Evolutionary conservation across 1,139 yeast species (phyloP), one percentile per base, ranked within the genome.

Genomic region (Sugiyamaella xylanicola): DNA sequence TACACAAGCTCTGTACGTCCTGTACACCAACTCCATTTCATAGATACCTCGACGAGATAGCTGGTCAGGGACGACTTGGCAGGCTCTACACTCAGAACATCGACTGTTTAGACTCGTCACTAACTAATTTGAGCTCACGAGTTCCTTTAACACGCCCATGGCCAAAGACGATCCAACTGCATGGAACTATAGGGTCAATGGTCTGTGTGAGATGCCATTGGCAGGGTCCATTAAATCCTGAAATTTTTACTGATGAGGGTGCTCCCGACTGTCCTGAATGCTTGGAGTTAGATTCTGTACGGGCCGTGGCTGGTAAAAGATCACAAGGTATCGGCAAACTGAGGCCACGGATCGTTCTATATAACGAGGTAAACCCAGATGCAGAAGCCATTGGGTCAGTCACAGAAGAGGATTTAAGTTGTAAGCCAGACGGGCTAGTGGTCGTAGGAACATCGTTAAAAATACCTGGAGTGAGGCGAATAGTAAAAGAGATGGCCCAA

Each of bases 321-420:
- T 66, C 82, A 3, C 88, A 87, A 43, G 91, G 95, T 0, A 76
- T 85, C 21, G 97, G 97, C 1, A 74, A 85, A 51, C 72, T 90
- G 51, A 76, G 96, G 56, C 97, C 97, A 1, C 81, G 89, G 61
- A 86, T 90, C 51, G 95, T 90, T 1, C 74, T 90, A 43, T 90
- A 90, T 68, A 93, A 93, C 58, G 97, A 90, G 68, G 80, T 84
- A 63, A 96, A 90, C 66, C 96, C 96, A 0, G 95, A 89, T 67
- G 86, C 92, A 48, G 97, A 90, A 59, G 79, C 85, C 3, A 82
- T 90, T 53, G 91, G 96, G 1, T 80, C 82, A 55, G 86, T 92
- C 1, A 79, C 91, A 4, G 84, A 81, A 58, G 73, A 77, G 4
- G 97, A 90, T 69, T 69, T 88, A 52, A 78, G 77, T 62, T 72